Evolutionary conservation across 148 eudicot genomes (phyloP).

Genomic region (Rhododendron griersonianum): DNA sequence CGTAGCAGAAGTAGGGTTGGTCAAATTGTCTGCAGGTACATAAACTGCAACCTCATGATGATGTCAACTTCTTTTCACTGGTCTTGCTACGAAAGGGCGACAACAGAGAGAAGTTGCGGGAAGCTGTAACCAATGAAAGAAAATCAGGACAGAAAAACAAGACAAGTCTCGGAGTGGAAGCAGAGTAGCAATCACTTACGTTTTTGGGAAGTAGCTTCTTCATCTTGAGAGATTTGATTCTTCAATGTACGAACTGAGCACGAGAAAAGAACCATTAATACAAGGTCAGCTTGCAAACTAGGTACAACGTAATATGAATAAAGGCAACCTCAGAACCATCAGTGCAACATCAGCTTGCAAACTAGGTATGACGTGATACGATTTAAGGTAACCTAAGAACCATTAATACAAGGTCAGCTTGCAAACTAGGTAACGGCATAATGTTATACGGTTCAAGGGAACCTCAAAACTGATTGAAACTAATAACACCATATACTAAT

Average conservation of each 20-base stretch:
- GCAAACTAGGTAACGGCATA: neutral
- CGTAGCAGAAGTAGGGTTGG: neutral
- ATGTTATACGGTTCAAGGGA: neutral
- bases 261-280: conserved; percentile 7
- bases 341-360: neutral
- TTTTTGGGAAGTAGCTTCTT: conserved; percentile 57
- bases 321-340: neutral
- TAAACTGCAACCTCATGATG: conserved; percentile 21
- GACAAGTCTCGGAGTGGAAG: neutral
- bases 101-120: conserved; percentile 76
- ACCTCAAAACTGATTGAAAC: neutral
- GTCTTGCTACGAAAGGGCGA: conserved; percentile 77
- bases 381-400: neutral
- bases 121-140: conserved; percentile 44
- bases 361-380: neutral
- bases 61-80: conserved; percentile 55
- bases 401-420: conserved; percentile 14
- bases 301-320: neutral
- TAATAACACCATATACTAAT: neutral
- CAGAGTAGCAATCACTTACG: conserved; percentile 41
- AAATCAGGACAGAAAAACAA: neutral
- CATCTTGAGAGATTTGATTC: conserved; percentile 71
- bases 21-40: neutral
- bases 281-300: conserved; percentile 11
- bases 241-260: conserved; percentile 63